Evolutionary conservation across 2,329 filamentous ascomycete genomes (phyloP).

Genomic region (Xylariaceae sp.): DNA sequence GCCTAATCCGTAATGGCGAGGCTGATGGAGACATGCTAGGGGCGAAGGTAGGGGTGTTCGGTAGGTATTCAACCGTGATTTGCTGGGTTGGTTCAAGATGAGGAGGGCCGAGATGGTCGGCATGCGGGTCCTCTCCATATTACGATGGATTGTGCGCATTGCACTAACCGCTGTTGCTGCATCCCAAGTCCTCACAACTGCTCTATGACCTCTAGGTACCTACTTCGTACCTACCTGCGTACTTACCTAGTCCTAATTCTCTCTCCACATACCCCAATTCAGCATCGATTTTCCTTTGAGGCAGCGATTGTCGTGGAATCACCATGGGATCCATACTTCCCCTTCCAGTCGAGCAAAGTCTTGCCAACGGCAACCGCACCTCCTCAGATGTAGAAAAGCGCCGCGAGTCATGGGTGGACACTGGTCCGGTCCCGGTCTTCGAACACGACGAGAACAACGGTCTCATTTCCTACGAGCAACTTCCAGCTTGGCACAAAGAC

Average conservation of each 20-base stretch:
- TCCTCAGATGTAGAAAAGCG: conserved; percentile 14
- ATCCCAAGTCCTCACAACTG: not conserved
- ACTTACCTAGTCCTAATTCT: not conserved
- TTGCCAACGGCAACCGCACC: conserved; percentile 4
- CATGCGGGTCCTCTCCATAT: conserved; percentile 3
- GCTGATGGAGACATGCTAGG: conserved; percentile 9
- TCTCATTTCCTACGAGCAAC: conserved; percentile 25
- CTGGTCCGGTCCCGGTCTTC: not conserved
- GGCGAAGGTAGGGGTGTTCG: not conserved
- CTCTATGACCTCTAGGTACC: too few relatives aligned
- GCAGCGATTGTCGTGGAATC: not conserved
- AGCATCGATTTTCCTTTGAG: not conserved
- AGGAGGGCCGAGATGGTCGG: conserved; percentile 6
- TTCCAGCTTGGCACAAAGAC: conserved; percentile 40
- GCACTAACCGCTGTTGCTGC: not conserved
- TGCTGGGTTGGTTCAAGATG: conserved; percentile 13
- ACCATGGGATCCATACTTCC: conserved; percentile 9
- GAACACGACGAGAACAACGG: not conserved
- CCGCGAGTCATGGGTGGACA: conserved; percentile 1
- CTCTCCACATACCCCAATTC: not conserved
- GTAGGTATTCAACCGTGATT: conserved; percentile 7
- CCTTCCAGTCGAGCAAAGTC: conserved; percentile 11
- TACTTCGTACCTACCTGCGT: too few relatives aligned
- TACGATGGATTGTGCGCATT: not conserved
- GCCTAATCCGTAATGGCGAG: not conserved